Percentiles rank a stretch among this genome's conserved stretches.
phyloP scores from a whole-genome alignment of 441 rosid genomes.

The Pelargonium australe region DNA sequence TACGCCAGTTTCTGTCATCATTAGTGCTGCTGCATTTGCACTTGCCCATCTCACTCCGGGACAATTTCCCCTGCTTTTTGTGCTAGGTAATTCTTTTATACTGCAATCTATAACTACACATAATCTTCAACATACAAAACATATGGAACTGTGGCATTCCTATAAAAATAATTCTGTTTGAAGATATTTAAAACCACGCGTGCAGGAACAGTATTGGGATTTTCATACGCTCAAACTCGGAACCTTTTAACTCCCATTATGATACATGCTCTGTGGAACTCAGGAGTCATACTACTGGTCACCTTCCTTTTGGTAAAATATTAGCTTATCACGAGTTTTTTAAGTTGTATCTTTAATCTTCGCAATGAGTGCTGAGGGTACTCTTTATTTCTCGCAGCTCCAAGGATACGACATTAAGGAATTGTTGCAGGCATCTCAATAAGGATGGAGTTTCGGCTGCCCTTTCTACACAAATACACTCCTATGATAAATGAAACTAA shows the following conservation, averaged over 20 bases:
- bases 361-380: not conserved
- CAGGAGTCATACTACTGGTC: slow-evolving; percentile 69
- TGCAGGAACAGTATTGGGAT: slow-evolving; percentile 63
- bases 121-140: not conserved
- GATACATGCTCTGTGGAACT: slow-evolving; percentile 83
- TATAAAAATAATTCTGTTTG: not conserved
- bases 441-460: not conserved
- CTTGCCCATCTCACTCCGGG: slow-evolving; percentile 84
- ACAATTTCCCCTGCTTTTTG: slow-evolving; percentile 79
- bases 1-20: slow-evolving; percentile 62
- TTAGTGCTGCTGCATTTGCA: slow-evolving; percentile 87
- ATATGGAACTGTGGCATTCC: not conserved
- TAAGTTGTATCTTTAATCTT: not conserved
- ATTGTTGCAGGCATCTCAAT: slow-evolving; percentile 41
- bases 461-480: too few species aligned
- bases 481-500: too few species aligned
- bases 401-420: slow-evolving; percentile 63
- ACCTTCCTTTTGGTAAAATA: slow-evolving; percentile 73
- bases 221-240: slow-evolving; percentile 84
- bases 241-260: slow-evolving; percentile 74
- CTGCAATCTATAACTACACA: not conserved
- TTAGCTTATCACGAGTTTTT: not conserved
- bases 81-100: slow-evolving; percentile 43
- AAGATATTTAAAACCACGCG: not conserved
- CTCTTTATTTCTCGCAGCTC: slow-evolving; percentile 24